A percentile compares a stretch with the other conserved stretches of the same genome.
phyloP scores from a whole-genome alignment of 2,329 filamentous ascomycete species.

The Hymenoscyphus linearis region DNA sequence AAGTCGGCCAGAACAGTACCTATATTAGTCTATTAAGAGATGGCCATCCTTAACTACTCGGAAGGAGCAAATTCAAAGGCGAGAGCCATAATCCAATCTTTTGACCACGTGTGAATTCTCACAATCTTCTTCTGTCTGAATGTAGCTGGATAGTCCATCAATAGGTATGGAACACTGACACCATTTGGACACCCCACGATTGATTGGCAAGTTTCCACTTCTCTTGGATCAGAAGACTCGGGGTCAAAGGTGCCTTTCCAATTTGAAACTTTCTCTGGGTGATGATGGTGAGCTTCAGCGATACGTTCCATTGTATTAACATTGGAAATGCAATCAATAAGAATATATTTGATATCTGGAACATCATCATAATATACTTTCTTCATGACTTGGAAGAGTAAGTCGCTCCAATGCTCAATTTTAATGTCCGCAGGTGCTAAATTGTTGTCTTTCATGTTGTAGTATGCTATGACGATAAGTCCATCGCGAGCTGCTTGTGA shows the following conservation, averaged over 20 bases:
- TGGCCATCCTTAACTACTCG: neutral
- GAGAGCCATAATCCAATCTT: neutral
- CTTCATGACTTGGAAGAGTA: neutral
- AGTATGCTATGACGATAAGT: neutral
- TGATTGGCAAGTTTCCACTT: neutral
- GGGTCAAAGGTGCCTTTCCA: slow-evolving; percentile 4
- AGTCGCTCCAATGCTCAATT: neutral
- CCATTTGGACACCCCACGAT: slow-evolving; percentile 2
- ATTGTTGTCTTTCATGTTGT: slow-evolving; percentile 4
- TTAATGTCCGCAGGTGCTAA: neutral
- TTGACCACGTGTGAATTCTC: neutral
- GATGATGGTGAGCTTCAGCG: neutral
- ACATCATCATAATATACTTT: neutral
- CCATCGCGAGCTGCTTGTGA: neutral
- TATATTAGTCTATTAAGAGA: no score
- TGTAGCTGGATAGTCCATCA: neutral
- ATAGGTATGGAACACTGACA: neutral
- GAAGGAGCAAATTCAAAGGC: slow-evolving; percentile 2
- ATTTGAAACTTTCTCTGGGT: neutral
- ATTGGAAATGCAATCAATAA: neutral
- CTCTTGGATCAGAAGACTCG: neutral
- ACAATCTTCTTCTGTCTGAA: neutral
- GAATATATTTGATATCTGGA: slow-evolving; percentile 5
- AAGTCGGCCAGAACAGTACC: no score
- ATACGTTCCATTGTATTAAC: neutral